Evolutionary conservation across 202 grass and related monocot genomes (phyloP).

Genomic region (Panicum virgatum): DNA sequence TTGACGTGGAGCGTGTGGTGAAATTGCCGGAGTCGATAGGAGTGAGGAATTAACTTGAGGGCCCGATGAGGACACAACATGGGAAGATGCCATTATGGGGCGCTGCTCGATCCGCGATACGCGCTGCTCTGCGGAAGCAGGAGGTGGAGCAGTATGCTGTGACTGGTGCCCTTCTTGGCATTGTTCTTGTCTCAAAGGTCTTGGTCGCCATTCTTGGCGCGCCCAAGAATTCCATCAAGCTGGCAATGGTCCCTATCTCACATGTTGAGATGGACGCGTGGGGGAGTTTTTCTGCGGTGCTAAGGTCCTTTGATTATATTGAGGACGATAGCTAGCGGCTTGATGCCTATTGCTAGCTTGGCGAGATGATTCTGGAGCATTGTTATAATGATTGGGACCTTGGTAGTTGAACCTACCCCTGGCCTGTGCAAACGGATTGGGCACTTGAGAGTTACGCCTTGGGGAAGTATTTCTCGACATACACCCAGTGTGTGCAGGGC

Average conservation of each 20-base stretch:
- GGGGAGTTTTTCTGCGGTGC: neutral
- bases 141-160: too few relatives aligned
- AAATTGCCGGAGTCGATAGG: neutral
- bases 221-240: neutral
- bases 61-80: neutral
- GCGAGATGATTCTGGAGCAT: neutral
- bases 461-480: too few relatives aligned
- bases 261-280: fast-evolving
- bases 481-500: neutral
- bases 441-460: neutral
- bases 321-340: neutral
- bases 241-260: neutral
- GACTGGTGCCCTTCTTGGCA: too few relatives aligned
- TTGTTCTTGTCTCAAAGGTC: too few relatives aligned
- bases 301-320: neutral
- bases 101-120: too few relatives aligned
- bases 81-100: neutral
- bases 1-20: neutral
- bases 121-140: too few relatives aligned
- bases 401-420: neutral
- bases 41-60: neutral
- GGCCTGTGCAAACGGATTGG: neutral
- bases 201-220: neutral
- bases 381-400: neutral
- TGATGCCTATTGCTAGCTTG: neutral